Percentiles rank a stretch among this genome's conserved stretches.
Evolutionary conservation across 1,284 basidiomycete genomes (phyloP).

Genomic region (Sporisorium iseilematis-ciliati): DNA sequence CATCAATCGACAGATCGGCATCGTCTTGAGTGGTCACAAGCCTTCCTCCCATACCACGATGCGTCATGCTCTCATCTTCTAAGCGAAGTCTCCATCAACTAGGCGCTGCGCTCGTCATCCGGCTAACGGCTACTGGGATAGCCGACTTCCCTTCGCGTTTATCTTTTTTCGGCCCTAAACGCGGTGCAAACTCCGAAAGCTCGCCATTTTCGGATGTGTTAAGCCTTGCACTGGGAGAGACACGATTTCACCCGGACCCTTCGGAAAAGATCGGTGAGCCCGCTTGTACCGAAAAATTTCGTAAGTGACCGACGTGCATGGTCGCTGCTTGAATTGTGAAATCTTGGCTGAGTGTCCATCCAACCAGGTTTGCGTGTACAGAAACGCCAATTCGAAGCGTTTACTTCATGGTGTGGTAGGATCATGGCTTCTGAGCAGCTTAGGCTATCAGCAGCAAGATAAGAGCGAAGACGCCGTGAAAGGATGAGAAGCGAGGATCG

Average conservation of each 20-base stretch:
- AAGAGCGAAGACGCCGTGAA: background rate
- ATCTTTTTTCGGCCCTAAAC: constrained; percentile 11
- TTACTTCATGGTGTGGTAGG: too few species aligned
- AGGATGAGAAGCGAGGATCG: too few species aligned
- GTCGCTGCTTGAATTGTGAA: background rate
- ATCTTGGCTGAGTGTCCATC: background rate
- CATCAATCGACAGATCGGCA: too few species aligned
- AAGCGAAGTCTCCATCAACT: background rate
- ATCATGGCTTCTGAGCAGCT: too few species aligned
- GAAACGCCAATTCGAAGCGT: too few species aligned
- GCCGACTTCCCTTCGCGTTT: constrained; percentile 1
- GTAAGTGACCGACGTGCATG: constrained; percentile 19
- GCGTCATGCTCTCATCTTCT: background rate
- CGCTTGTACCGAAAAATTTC: constrained; percentile 15
- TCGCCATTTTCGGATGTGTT: background rate
- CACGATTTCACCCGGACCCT: constrained; percentile 3
- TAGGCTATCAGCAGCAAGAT: too few species aligned
- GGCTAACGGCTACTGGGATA: background rate
- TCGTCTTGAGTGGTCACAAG: too few species aligned
- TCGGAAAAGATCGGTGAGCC: constrained; percentile 11
- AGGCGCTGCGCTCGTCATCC: background rate
- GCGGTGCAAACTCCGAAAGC: background rate
- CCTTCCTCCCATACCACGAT: background rate
- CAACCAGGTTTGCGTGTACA: background rate
- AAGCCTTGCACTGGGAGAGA: background rate